Conservation (phyloP, 768 basidiomycete genomes). For the Saitozyma sp. region DNA sequence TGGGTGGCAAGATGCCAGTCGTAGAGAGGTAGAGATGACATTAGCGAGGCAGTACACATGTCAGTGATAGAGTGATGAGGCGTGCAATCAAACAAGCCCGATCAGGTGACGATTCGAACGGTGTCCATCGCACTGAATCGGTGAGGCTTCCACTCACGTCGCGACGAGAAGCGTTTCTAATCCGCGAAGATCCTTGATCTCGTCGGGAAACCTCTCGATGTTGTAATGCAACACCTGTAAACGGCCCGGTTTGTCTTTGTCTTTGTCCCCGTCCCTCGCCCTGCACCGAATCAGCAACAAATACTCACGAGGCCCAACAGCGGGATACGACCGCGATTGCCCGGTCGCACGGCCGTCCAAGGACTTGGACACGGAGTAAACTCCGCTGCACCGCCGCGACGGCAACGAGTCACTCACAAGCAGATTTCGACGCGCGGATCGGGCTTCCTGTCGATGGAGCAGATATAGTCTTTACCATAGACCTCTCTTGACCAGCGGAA, state of each 20-base stretch:
- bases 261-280: slow-evolving; percentile 2
- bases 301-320: too few relatives aligned
- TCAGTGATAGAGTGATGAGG: not conserved
- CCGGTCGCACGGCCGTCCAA: too few relatives aligned
- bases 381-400: not conserved
- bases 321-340: too few relatives aligned
- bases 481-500: slow-evolving; percentile 40
- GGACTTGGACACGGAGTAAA: too few relatives aligned
- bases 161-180: slow-evolving; percentile 36
- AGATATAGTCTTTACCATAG: slow-evolving; percentile 46
- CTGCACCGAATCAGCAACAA: too few relatives aligned
- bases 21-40: not conserved
- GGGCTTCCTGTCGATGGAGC: slow-evolving; percentile 47
- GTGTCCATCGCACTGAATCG: too few relatives aligned
- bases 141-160: slow-evolving; percentile 15
- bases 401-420: slow-evolving; percentile 32
- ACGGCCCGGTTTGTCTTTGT: slow-evolving; percentile 39
- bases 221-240: slow-evolving; percentile 51
- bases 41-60: not conserved
- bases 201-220: slow-evolving; percentile 46
- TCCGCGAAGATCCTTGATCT: slow-evolving; percentile 48
- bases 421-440: slow-evolving; percentile 51
- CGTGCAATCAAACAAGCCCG: not conserved
- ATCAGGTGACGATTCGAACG: not conserved
- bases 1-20: not conserved